These are phyloP conservation scores for Periconia sp. DNA, from an alignment of 2,329 filamentous ascomycete species.

Conservation along the genomic window DNA sequence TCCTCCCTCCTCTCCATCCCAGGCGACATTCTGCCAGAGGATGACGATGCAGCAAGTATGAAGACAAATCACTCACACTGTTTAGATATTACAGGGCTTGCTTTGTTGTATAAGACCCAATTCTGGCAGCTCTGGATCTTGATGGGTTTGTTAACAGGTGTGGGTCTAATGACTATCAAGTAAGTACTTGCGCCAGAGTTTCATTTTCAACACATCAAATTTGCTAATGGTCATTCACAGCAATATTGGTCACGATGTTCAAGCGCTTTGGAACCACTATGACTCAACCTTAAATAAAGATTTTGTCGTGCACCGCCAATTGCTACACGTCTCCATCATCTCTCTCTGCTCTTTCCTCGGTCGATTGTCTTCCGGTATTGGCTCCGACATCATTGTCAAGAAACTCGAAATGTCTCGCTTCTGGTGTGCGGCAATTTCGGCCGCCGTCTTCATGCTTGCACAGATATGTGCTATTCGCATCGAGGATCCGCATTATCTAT, in stretches of 20 bases:
- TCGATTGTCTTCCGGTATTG: slow-evolving; percentile 71
- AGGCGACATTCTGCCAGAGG: slow-evolving; percentile 51
- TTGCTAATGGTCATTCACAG: slow-evolving; percentile 47
- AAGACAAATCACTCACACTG: slow-evolving; percentile 74
- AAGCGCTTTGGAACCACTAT: slow-evolving; percentile 85
- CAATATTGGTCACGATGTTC: slow-evolving; percentile 90
- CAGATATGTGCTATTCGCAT: slow-evolving; percentile 77
- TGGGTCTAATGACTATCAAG: slow-evolving; percentile 99
- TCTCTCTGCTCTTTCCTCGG: slow-evolving; percentile 85
- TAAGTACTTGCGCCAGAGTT: slow-evolving; percentile 51
- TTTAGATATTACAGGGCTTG: slow-evolving; percentile 87
- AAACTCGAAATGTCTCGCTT: slow-evolving; percentile 76
- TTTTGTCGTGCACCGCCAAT: slow-evolving; percentile 78
- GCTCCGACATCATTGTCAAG: slow-evolving; percentile 88
- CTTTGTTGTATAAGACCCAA: slow-evolving; percentile 69
- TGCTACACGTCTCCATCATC: slow-evolving; percentile 92
- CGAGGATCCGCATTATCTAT: slow-evolving; percentile 74
- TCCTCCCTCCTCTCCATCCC: slow-evolving; percentile 77
- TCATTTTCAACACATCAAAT: slow-evolving; percentile 33
- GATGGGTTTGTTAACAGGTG: slow-evolving; percentile 87
- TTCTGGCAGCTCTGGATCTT: slow-evolving; percentile 92
- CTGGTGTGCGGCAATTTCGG: slow-evolving; percentile 85
- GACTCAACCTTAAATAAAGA: slow-evolving; percentile 71
- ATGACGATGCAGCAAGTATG: slow-evolving; percentile 58
- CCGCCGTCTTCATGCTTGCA: slow-evolving; percentile 74